These are phyloP conservation scores for Globisporangium solare DNA, from an alignment of 352 stramenopile species.

Conservation along the genomic window DNA sequence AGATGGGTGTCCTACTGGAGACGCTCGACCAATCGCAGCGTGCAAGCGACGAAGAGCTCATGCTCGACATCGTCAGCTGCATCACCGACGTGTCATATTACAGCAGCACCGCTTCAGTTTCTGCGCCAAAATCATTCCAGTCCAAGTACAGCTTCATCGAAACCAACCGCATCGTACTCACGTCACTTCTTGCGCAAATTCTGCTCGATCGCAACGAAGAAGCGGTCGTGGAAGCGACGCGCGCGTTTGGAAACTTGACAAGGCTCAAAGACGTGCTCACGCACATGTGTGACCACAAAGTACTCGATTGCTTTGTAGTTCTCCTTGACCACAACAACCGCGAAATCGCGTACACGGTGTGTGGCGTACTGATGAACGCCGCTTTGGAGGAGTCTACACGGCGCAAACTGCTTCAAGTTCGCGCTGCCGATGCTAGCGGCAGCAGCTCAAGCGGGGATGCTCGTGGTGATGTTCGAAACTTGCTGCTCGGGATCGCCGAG, in stretches of 20 bases:
- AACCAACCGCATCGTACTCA: constrained; percentile 34
- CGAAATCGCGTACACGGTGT: constrained; percentile 77
- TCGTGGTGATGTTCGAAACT: constrained; percentile 28
- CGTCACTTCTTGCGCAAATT: constrained; percentile 35
- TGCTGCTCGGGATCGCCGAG: constrained; percentile 53
- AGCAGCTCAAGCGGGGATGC: constrained; percentile 6
- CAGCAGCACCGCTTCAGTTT: background rate
- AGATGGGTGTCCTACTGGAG: constrained; percentile 34
- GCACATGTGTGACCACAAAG: constrained; percentile 45
- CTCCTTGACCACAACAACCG: constrained; percentile 74
- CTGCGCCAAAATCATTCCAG: background rate
- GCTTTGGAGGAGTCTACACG: constrained; percentile 47
- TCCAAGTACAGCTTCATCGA: constrained; percentile 35
- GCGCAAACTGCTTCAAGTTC: constrained; percentile 24
- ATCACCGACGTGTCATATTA: constrained; percentile 89
- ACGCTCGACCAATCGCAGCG: constrained; percentile 34
- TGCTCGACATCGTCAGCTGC: constrained; percentile 85
- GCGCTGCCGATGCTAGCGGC: constrained; percentile 10
- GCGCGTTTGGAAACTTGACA: constrained; percentile 84
- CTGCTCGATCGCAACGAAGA: constrained; percentile 76
- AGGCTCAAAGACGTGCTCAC: constrained; percentile 64
- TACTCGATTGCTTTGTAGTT: constrained; percentile 66
- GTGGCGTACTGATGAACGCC: constrained; percentile 83
- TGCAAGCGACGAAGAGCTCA: constrained; percentile 67
- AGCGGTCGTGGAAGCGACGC: constrained; percentile 72